Evolutionary conservation across 805 yeast genomes (phyloP), one percentile per base, ranked within the genome.

Genomic region (Candida oleophila): DNA sequence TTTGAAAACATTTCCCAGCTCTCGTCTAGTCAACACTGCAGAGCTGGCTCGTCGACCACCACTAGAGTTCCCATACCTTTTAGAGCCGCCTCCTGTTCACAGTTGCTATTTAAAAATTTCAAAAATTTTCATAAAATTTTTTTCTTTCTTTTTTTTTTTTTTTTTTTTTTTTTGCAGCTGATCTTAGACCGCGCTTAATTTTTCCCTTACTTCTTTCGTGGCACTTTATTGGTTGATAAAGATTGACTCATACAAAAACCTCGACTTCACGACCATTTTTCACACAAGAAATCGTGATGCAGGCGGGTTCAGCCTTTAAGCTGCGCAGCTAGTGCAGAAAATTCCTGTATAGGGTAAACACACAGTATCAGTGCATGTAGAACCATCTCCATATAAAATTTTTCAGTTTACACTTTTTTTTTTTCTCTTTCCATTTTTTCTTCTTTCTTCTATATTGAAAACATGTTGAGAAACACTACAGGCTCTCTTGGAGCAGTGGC

Each of bases 141-240:
- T 34, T 21, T 34, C 28, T 38, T 34, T 33, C 22, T 36, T 33
- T 37, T 44, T 21, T 37, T 34, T 43, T 33, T 33, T 25, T 12
- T 32, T 36, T 16, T 38, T 21, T 28, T 34, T 36, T 45, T 34
- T 45, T 45, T 41, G 38, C 44, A 41, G 42, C 60, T 56, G 74
- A 69, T 67, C 62, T 61, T 52, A 54, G 44, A 67, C 72, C 74
- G 74, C 74, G 74, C 71, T 64, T 66, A 66, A 49, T 37, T 15
- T 39, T 38, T 28, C 48, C 46, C 49, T 51, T 55, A 52, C 58
- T 49, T 11, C 34, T 34, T 42, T 34, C 40, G 45, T 28, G 38
- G 21, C 33, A 11, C 35, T 30, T 44, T 50, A 55, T 64, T 66
- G 65, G 71, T 55, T 53, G 59, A 60, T 61, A 62, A 56, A 60